These are phyloP conservation scores for Xylaria sp. DNA, from an alignment of 2,329 filamentous ascomycete species.

Conservation along the genomic window DNA sequence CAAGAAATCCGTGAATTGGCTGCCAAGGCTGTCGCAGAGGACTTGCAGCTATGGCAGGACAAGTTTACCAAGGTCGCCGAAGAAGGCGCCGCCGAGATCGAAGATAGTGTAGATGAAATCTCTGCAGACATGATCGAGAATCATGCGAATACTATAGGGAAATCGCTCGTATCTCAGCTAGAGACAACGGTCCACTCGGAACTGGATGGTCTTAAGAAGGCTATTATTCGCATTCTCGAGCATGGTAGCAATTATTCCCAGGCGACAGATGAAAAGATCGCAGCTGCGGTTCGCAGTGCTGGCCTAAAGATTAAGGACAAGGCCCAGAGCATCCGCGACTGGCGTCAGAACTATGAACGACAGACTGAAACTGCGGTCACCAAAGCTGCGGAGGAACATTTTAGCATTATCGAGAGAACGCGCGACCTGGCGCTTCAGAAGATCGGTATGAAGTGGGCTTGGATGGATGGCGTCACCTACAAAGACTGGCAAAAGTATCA, in stretches of 20 bases:
- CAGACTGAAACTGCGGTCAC: slow-evolving; percentile 73
- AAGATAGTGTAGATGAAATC: slow-evolving; percentile 68
- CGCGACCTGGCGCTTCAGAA: slow-evolving; percentile 85
- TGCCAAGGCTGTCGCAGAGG: slow-evolving; percentile 73
- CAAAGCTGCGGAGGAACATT: slow-evolving; percentile 77
- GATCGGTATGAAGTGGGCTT: slow-evolving; percentile 93
- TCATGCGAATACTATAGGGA: slow-evolving; percentile 70
- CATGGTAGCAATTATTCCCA: slow-evolving; percentile 55
- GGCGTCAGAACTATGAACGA: slow-evolving; percentile 74
- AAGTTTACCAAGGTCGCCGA: slow-evolving; percentile 87
- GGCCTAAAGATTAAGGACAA: slow-evolving; percentile 77
- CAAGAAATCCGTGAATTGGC: slow-evolving; percentile 62
- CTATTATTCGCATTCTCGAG: slow-evolving; percentile 68
- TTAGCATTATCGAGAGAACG: slow-evolving; percentile 82
- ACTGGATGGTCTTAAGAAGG: slow-evolving; percentile 67
- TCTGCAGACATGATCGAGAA: slow-evolving; percentile 61
- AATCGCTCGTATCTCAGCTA: slow-evolving; percentile 70
- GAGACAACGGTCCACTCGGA: slow-evolving; percentile 70
- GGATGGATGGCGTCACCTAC: slow-evolving; percentile 94
- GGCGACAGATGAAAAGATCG: slow-evolving; percentile 50
- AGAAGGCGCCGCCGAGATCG: slow-evolving; percentile 77
- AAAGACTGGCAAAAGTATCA: slow-evolving; percentile 98
- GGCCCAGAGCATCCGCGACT: slow-evolving; percentile 77
- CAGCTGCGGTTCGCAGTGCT: slow-evolving; percentile 64
- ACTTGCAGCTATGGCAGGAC: slow-evolving; percentile 83